phyloP scores from a whole-genome alignment of 2,329 filamentous ascomycete species.

The Hirsutella minnesotensis region DNA sequence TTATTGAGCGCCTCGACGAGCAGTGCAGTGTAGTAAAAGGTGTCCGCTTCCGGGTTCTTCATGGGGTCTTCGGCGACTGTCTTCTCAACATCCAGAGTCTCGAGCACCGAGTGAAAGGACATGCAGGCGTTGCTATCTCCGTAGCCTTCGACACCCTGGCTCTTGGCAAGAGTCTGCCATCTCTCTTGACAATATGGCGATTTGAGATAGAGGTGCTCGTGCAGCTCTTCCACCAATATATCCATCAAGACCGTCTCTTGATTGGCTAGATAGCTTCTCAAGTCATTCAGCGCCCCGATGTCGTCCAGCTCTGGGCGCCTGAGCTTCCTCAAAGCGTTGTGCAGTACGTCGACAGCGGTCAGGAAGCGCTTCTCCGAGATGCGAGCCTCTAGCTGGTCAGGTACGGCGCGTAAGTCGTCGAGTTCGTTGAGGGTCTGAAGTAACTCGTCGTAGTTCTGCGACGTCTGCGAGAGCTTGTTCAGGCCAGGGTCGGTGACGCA shows the following conservation, averaged over 20 bases:
- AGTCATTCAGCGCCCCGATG: conserved; percentile 77
- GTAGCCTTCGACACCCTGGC: conserved; percentile 43
- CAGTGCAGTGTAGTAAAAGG: conserved; percentile 83
- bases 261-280: conserved; percentile 80
- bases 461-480: conserved; percentile 76
- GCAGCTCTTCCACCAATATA: conserved; percentile 91
- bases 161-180: conserved; percentile 74
- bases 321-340: conserved; percentile 74
- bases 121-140: conserved; percentile 31
- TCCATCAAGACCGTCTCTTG: conserved; percentile 88
- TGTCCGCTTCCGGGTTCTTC: conserved; percentile 90
- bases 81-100: conserved; percentile 47
- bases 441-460: conserved; percentile 83
- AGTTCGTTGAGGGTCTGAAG: conserved; percentile 73
- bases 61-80: conserved; percentile 72
- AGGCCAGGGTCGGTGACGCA: conserved; percentile 81
- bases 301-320: conserved; percentile 80
- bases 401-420: conserved; percentile 78
- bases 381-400: conserved; percentile 82
- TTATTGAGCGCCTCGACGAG: conserved; percentile 84
- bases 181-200: conserved; percentile 94
- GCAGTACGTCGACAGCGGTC: conserved; percentile 81
- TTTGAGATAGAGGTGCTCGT: conserved; percentile 94
- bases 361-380: conserved; percentile 96
- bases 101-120: conserved; percentile 49